A percentile compares a stretch with the other conserved stretches of the same genome.
Conservation (phyloP, 495 filamentous ascomycete species). For the Podospora didyma region DNA sequence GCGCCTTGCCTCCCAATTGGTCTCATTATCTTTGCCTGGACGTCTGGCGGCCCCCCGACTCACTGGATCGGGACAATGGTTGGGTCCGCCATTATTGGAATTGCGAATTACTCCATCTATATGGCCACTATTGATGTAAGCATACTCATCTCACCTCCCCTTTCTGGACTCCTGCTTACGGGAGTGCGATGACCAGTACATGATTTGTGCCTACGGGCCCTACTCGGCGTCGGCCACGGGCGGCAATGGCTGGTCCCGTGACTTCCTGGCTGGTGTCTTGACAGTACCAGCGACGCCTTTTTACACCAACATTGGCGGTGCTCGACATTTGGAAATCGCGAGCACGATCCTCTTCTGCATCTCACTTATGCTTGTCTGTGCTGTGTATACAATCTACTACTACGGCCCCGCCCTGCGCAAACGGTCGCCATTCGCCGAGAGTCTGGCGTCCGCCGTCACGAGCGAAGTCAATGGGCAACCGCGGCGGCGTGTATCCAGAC, state of each 20-base stretch:
- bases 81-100: constrained; percentile 58
- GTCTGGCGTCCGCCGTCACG: constrained; percentile 38
- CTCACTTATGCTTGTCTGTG: constrained; percentile 61
- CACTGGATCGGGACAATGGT: constrained; percentile 62
- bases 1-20: constrained; percentile 65
- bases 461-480: constrained; percentile 7
- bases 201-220: constrained; percentile 75
- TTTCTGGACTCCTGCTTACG: not conserved
- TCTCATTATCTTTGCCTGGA: constrained; percentile 67
- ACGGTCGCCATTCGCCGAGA: constrained; percentile 71
- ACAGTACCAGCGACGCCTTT: constrained; percentile 73
- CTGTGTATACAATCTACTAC: constrained; percentile 76
- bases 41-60: constrained; percentile 55
- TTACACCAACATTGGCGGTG: constrained; percentile 56
- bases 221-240: constrained; percentile 78
- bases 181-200: constrained; percentile 44
- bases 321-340: constrained; percentile 58
- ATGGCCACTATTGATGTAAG: constrained; percentile 70
- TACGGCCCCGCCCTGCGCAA: constrained; percentile 65
- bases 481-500: constrained; percentile 3
- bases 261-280: constrained; percentile 77
- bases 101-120: constrained; percentile 69
- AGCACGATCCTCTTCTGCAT: constrained; percentile 70
- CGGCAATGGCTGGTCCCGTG: constrained; percentile 65
- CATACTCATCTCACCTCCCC: not conserved